Evolutionary conservation across 305 asterid genomes (phyloP).

Genomic region (Coffea humblotiana): DNA sequence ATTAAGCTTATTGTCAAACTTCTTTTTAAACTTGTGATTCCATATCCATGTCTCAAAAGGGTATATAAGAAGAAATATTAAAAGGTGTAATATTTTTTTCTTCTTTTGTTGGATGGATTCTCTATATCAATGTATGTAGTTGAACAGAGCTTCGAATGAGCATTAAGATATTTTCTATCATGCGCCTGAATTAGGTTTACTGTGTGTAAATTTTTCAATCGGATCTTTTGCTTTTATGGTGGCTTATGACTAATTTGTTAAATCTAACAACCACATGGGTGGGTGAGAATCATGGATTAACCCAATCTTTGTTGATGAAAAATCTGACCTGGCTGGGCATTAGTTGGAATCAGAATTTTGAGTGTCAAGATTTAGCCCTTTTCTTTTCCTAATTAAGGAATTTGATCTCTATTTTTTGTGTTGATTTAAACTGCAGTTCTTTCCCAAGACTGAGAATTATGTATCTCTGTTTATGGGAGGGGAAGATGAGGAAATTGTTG

Average conservation of each 20-base stretch:
- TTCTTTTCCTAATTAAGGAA: not conserved
- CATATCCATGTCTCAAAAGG: not conserved
- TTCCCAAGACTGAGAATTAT: constrained; percentile 87
- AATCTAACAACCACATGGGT: not conserved
- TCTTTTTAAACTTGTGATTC: not conserved
- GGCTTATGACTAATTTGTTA: not conserved
- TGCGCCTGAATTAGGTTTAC: not conserved
- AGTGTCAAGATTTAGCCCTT: not conserved
- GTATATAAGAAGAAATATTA: not conserved
- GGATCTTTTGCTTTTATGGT: not conserved
- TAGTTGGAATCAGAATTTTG: not conserved
- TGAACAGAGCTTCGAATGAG: not conserved
- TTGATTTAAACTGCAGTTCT: constrained; percentile 60
- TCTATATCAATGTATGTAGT: not conserved
- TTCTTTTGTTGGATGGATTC: not conserved
- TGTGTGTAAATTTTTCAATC: not conserved
- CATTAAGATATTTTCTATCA: not conserved
- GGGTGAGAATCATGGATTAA: not conserved
- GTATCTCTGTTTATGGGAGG: constrained; percentile 82
- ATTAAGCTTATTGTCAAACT: not conserved
- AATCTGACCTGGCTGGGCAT: not conserved
- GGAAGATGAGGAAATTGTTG: constrained; percentile 65
- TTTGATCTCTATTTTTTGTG: constrained; percentile 8
- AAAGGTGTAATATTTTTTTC: not conserved
- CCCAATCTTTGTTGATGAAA: not conserved